Evolutionary conservation across 2,329 filamentous ascomycete species (phyloP), one percentile per base, ranked within the genome.

Genomic region (Zymoseptoria pseudotritici): DNA sequence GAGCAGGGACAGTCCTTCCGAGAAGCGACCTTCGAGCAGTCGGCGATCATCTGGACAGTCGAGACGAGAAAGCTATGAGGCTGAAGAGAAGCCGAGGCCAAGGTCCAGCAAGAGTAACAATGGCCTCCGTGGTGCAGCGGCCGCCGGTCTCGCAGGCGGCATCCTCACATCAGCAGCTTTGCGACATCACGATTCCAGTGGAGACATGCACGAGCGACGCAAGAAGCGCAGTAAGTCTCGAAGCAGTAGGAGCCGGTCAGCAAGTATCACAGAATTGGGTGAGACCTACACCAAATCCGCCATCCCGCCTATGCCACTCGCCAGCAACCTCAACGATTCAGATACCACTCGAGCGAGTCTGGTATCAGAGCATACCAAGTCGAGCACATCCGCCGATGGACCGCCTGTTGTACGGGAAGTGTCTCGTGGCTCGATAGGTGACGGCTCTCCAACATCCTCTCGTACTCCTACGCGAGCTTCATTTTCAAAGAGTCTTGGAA

Each of bases 301-400:
- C 1, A 83, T 89, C 13, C 88, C 91, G 6, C 90, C 90, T 5
- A 91, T 97, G 87, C 93, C 93, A 2, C 81, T 96, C 63, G 87
- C 89, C 74, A 96, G 92, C 74, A 90, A 91, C 58, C 84, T 96
- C 59, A 88, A 90, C 65, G 85, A 89, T 50, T 96, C 93, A 0
- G 92, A 97, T 56, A 75, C 97, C 58, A 97, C 93, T 0, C 83
- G 93, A 67, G 88, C 88, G 17, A 97, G 93, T 0, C 90, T 97
- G 57, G 76, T 94, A 19, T 94, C 92, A 4, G 89, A 90, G 29
- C 86, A 89, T 26, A 90, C 89, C 0, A 90, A 90, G 64, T 80
- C 86, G 56, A 87, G 89, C 17, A 81, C 83, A 53, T 90, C 88
- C 4, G 69, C 86, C 82, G 67, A 83, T 83, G 75, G 75, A 55